These are phyloP conservation scores for Saturnispora diversa DNA, from an alignment of 805 yeast species.

Conservation along the genomic window DNA sequence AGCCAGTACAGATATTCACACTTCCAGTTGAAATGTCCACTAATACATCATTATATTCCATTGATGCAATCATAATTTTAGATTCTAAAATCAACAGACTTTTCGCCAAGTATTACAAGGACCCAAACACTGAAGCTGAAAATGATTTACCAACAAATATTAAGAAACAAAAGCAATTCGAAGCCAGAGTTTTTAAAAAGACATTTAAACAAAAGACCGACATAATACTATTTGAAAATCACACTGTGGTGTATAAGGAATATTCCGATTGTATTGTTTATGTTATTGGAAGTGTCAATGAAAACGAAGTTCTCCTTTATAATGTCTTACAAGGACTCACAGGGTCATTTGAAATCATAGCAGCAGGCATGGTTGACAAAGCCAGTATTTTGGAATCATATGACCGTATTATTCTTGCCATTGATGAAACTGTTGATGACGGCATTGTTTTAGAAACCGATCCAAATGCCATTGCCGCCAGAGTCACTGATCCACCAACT, in stretches of 20 bases:
- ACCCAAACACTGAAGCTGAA: slow-evolving; percentile 42
- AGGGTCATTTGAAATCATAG: slow-evolving; percentile 72
- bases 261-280: slow-evolving; percentile 65
- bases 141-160: slow-evolving; percentile 25
- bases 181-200: slow-evolving; percentile 59
- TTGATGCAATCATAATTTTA: slow-evolving; percentile 70
- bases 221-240: slow-evolving; percentile 69
- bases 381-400: slow-evolving; percentile 70
- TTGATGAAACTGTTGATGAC: slow-evolving; percentile 90
- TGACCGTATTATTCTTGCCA: slow-evolving; percentile 76
- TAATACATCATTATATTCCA: slow-evolving; percentile 60
- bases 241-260: slow-evolving; percentile 81
- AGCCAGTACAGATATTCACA: no score
- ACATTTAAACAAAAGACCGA: slow-evolving; percentile 78
- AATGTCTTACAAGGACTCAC: slow-evolving; percentile 68
- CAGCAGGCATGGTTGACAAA: slow-evolving; percentile 67
- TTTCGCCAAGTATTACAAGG: slow-evolving; percentile 74
- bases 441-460: slow-evolving; percentile 91
- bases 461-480: slow-evolving; percentile 73
- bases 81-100: slow-evolving; percentile 76
- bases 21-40: slow-evolving; percentile 17
- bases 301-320: slow-evolving; percentile 76
- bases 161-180: slow-evolving; percentile 71
- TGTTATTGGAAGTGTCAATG: slow-evolving; percentile 66
- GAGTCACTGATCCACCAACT: slow-evolving; percentile 84